Percentiles rank a stretch among this genome's conserved stretches.
phyloP scores from a whole-genome alignment of 805 yeast genomes.

The Candida odintsovae region DNA sequence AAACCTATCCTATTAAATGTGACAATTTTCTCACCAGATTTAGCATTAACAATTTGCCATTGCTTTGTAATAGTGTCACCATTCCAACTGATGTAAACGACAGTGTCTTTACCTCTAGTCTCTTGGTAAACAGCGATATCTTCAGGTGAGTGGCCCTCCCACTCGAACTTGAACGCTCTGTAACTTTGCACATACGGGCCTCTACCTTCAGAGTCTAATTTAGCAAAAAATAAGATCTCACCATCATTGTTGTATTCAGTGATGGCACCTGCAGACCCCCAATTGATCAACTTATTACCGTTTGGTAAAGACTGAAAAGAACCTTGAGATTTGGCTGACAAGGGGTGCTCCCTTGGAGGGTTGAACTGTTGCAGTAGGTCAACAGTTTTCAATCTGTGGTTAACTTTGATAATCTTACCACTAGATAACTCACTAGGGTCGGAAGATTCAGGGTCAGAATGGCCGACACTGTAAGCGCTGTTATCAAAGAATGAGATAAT shows the following conservation, averaged over 20 bases:
- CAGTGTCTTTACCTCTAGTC: conserved; percentile 16
- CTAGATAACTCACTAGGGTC: conserved; percentile 24
- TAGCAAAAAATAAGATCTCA: conserved; percentile 28
- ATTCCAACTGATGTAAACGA: conserved; percentile 31
- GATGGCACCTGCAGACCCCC: conserved; percentile 36
- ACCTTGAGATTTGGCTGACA: conserved; percentile 20
- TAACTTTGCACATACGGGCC: conserved; percentile 28
- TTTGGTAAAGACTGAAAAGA: conserved; percentile 26
- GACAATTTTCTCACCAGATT: conserved; percentile 12
- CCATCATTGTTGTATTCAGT: conserved; percentile 28
- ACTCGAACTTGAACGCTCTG: conserved; percentile 30
- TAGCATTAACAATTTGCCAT: conserved; percentile 24
- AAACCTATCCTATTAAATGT: conserved; percentile 24
- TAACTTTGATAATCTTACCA: conserved; percentile 31
- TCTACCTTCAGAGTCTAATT: conserved; percentile 26
- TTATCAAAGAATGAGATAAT: conserved; percentile 32
- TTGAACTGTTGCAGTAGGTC: conserved; percentile 22
- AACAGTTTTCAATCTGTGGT: conserved; percentile 25
- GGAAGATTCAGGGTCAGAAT: conserved; percentile 24
- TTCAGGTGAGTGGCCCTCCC: conserved; percentile 31
- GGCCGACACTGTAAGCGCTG: conserved; percentile 32
- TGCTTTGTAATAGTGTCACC: conserved; percentile 31
- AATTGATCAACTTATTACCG: conserved; percentile 30
- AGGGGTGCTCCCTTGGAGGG: conserved; percentile 21
- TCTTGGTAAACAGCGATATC: conserved; percentile 23